These are phyloP conservation scores for Mucor velutinosus DNA, from an alignment of 371 early-diverging fungal species.

Conservation along the genomic window DNA sequence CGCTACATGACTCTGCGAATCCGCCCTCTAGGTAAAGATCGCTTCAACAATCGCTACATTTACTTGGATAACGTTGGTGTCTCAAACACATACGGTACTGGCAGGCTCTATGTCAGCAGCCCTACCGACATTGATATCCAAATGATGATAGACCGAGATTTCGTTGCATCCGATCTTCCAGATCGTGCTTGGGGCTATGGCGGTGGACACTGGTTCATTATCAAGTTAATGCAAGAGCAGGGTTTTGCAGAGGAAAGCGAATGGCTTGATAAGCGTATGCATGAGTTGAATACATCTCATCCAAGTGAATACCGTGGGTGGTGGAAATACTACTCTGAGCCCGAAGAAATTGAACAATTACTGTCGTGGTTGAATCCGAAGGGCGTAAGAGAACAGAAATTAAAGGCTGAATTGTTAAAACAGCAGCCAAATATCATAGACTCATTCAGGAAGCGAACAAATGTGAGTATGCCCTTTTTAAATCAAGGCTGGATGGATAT, in stretches of 20 bases:
- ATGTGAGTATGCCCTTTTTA: constrained; percentile 18
- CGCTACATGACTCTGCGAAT: constrained; percentile 67
- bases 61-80: constrained; percentile 80
- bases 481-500: too few relatives aligned
- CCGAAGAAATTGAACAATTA: constrained; percentile 52
- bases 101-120: constrained; percentile 66
- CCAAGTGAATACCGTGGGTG: constrained; percentile 28
- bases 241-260: constrained; percentile 42
- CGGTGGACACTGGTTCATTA: constrained; percentile 42
- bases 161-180: constrained; percentile 11
- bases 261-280: constrained; percentile 42
- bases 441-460: constrained; percentile 41
- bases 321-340: constrained; percentile 55
- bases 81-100: constrained; percentile 59
- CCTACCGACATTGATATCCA: constrained; percentile 57
- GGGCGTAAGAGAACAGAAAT: constrained; percentile 45
- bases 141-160: constrained; percentile 47
- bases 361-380: constrained; percentile 52
- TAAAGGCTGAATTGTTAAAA: constrained; percentile 38
- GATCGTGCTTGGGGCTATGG: constrained; percentile 46
- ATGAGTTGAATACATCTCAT: constrained; percentile 10
- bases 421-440: constrained; percentile 40
- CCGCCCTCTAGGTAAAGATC: constrained; percentile 77
- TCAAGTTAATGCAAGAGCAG: constrained; percentile 46
- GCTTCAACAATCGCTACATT: constrained; percentile 85